A percentile compares a stretch with the other conserved stretches of the same genome.
Conservation (phyloP, 768 basidiomycete genomes). For the Pleurotus pulmonarius region DNA sequence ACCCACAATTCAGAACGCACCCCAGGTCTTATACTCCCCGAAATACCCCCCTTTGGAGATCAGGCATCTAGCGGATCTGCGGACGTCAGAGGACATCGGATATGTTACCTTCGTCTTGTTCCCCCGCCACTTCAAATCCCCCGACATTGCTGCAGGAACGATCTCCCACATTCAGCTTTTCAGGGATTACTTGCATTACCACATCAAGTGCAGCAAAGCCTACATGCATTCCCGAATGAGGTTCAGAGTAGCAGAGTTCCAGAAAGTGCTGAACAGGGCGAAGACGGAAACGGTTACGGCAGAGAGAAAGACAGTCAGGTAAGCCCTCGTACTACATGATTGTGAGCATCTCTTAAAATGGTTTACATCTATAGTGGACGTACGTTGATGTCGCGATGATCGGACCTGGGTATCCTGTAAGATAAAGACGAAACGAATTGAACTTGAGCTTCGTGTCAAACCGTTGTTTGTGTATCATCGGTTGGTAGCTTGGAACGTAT, state of each 20-base stretch:
- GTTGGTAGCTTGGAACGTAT: no score
- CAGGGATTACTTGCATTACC: slow-evolving; percentile 98
- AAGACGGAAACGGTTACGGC: slow-evolving; percentile 84
- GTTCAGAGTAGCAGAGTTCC: slow-evolving; percentile 90
- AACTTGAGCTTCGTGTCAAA: not conserved
- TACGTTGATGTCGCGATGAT: slow-evolving; percentile 51
- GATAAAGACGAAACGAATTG: not conserved
- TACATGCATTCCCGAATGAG: slow-evolving; percentile 99
- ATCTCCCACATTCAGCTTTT: slow-evolving; percentile 96
- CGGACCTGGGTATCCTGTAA: not conserved
- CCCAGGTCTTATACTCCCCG: slow-evolving; percentile 93
- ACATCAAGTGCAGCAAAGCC: slow-evolving; percentile 97
- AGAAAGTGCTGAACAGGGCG: slow-evolving; percentile 92
- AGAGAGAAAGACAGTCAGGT: slow-evolving; percentile 93
- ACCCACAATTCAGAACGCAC: slow-evolving; percentile 92
- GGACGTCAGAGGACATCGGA: slow-evolving; percentile 83
- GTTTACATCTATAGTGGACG: slow-evolving; percentile 40
- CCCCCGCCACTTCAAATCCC: slow-evolving; percentile 88
- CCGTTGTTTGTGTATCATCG: no score
- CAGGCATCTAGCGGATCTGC: slow-evolving; percentile 76
- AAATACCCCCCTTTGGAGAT: slow-evolving; percentile 98
- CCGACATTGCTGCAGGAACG: slow-evolving; percentile 62
- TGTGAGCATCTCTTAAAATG: not conserved
- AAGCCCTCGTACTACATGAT: slow-evolving; percentile 21
- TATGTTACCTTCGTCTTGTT: slow-evolving; percentile 98